Base-by-base conservation (phyloP, 306 rosid genomes). In the Lathyrus aphaca region DNA sequence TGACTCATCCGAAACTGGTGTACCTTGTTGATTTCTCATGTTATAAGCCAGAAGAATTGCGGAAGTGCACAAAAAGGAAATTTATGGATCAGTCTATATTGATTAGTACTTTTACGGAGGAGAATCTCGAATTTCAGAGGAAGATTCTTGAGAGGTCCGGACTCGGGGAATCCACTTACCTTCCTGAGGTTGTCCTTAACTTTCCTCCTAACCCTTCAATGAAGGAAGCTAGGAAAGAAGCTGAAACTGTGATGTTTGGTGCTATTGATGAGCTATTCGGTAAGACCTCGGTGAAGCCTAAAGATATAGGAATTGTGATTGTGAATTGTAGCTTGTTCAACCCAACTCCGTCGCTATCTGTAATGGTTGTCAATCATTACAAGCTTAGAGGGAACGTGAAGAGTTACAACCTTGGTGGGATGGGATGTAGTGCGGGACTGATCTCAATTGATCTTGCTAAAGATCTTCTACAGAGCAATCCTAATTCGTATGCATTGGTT, bases 351-450 rank as follows among this genome's bases (percentile, higher is more conserved):
- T 91, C 97, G 5, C 97, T 91, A 60, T 91, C 97, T 48, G 91
- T 96, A 5, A 88, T 91, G 97, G 74, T 91, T 72, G 79, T 89
- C 63, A 91, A 91, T 67, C 96, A 87, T 74, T 91, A 91, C 81
- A 89, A 85, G 86, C 96, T 91, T 77, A 79, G 97, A 40, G 97
- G 97, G 64, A 87, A 91, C 58, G 83, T 91, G 44, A 75, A 72
- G 49, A 85, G 91, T 80, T 91, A 83, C 65, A 91, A 91, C 70
- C 84, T 91, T 0, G 96, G 97, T 44, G 97, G 96, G 56, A 91
- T 91, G 97, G 97, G 97, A 66, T 91, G 97, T 82, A 91, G 97
- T 62, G 97, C 97, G 0, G 97, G 97, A 14, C 79, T 91, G 57
- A 86, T 91, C 73, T 89, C 97, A 1, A 85, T 91, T 60, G 96